These are phyloP conservation scores for Cercospora berteroae DNA, from an alignment of 2,329 filamentous ascomycete species.

Conservation along the genomic window DNA sequence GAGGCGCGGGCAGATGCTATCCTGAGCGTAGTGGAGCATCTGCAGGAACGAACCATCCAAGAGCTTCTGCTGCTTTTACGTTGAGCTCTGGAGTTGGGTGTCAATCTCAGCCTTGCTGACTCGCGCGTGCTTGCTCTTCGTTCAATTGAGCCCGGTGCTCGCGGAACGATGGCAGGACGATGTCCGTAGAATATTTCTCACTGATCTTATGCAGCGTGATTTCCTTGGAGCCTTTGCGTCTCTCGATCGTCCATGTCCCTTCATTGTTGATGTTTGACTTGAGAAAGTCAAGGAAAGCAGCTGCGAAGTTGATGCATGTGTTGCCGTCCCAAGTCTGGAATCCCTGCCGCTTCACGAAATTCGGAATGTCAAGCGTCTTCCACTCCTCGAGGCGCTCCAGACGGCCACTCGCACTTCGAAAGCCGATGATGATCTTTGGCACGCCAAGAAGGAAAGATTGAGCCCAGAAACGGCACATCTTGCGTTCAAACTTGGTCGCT, in stretches of 20 bases:
- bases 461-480: constrained; percentile 88
- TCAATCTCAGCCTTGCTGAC: not conserved
- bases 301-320: constrained; percentile 87
- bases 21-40: constrained; percentile 24
- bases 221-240: constrained; percentile 57
- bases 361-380: constrained; percentile 74
- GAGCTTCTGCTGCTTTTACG: not conserved
- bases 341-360: constrained; percentile 65
- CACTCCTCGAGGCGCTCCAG: constrained; percentile 73
- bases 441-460: constrained; percentile 94
- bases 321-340: constrained; percentile 83
- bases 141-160: constrained; percentile 17
- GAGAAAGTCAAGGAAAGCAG: constrained; percentile 62
- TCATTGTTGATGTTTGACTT: constrained; percentile 54
- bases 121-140: not conserved
- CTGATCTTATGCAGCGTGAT: constrained; percentile 71
- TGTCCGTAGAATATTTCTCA: constrained; percentile 20
- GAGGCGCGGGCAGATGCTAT: constrained; percentile 25
- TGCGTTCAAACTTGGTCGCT: constrained; percentile 75
- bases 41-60: constrained; percentile 21
- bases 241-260: constrained; percentile 78
- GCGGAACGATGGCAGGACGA: constrained; percentile 16
- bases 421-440: constrained; percentile 87
- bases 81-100: not conserved
- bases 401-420: constrained; percentile 70